Base-by-base conservation (phyloP, 2,329 filamentous ascomycete species). In the Harringtonia lauricola region DNA sequence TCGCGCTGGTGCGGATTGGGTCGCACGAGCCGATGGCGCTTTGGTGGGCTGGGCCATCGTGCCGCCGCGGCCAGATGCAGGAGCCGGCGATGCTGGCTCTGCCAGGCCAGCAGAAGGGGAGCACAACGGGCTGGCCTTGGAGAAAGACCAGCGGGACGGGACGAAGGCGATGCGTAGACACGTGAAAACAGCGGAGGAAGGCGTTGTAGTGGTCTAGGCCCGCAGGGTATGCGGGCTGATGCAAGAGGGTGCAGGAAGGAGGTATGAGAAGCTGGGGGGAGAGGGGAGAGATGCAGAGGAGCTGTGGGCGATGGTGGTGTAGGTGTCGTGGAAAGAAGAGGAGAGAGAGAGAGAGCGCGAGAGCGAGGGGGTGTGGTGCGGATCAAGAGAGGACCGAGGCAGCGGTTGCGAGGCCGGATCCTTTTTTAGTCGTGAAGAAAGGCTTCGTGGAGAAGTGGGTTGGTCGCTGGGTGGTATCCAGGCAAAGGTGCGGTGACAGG, bases 21-120 rank as follows among this genome's bases (percentile, higher is more conserved):
- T 17, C 28, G 24, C 28, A 12, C 15, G 34, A 36, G 43, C 42
- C 18, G 39, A 33, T 22, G 31, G 42, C 36, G 35, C 44, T n/a
- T 34, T 35, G 26, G 15, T n/a, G 34, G 18, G 40, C 33, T 47
- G 46, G 2, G 48, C 41, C 49, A 51, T 51, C 26, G 31, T 14
- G 36, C 17, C 36, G 39, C 39, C 29, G 35, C 33, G 28, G 41
- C 40, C 12, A 30, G 36, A 37, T 10, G 36, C 44, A 50, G 40
- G 26, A 12, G 44, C 41, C 41, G 37, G 29, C 39, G 39, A 19
- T 18, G 34, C 48, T 48, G 43, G 46, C 30, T 26, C 42, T 45
- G 42, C 38, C 28, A 22, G 15, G 34, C 22, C 31, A 36, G 36
- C 28, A n/a, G 31, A 36, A 31, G 40, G 19, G 21, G 30, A 22